Evolutionary conservation across 2,329 filamentous ascomycete genomes (phyloP).

Genomic region (Fusarium sp.): DNA sequence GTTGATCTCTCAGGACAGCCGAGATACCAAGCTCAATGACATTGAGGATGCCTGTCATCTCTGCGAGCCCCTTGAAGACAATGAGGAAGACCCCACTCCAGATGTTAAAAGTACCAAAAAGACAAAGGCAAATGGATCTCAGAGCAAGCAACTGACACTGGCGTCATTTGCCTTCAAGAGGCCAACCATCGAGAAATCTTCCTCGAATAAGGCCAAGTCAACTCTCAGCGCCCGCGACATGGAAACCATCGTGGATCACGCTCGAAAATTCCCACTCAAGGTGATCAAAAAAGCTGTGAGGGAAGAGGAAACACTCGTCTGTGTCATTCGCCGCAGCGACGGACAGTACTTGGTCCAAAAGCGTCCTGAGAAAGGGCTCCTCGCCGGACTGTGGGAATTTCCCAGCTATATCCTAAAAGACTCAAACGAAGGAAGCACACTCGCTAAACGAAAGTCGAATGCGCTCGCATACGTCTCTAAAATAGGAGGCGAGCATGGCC

Average conservation of each 20-base stretch:
- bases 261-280: slow-evolving; percentile 64
- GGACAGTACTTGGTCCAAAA: slow-evolving; percentile 62
- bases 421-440: slow-evolving; percentile 33
- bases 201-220: slow-evolving; percentile 19
- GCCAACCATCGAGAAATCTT: slow-evolving; percentile 17
- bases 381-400: slow-evolving; percentile 69
- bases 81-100: slow-evolving; percentile 10
- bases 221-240: slow-evolving; percentile 40
- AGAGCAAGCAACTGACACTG: slow-evolving; percentile 45
- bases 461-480: slow-evolving; percentile 52
- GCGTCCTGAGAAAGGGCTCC: slow-evolving; percentile 65
- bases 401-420: slow-evolving; percentile 58
- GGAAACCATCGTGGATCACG: slow-evolving; percentile 57
- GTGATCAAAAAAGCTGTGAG: slow-evolving; percentile 64
- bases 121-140: slow-evolving; percentile 14
- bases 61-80: slow-evolving; percentile 61
- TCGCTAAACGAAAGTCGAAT: slow-evolving; percentile 50
- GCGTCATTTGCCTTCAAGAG: slow-evolving; percentile 53
- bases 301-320: slow-evolving; percentile 65
- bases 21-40: slow-evolving; percentile 49
- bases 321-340: slow-evolving; percentile 60
- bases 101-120: slow-evolving; percentile 27
- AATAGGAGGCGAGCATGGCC: slow-evolving; percentile 38
- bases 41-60: slow-evolving; percentile 65
- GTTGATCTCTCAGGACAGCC: slow-evolving; percentile 38